These are phyloP conservation scores for Colletotrichum cordylinicola DNA, from an alignment of 2,329 filamentous ascomycete species.

Conservation along the genomic window DNA sequence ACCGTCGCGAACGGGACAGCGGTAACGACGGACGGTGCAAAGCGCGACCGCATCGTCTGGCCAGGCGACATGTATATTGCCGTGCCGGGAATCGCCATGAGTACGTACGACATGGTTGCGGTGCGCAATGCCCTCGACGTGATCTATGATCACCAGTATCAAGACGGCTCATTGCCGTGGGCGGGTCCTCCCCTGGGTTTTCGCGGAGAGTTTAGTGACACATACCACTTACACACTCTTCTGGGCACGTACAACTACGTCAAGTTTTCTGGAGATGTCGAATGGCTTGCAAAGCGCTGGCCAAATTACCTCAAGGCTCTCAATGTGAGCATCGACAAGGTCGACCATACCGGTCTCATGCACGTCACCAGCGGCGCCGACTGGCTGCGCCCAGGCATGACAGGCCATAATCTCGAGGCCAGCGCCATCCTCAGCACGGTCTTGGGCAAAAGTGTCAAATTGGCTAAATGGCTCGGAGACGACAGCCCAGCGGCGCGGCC, in stretches of 20 bases:
- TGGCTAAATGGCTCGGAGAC: conserved; percentile 50
- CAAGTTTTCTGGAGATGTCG: conserved; percentile 49
- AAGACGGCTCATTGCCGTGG: conserved; percentile 52
- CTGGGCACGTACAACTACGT: conserved; percentile 56
- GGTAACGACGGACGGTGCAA: conserved; percentile 55
- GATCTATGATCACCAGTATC: conserved; percentile 46
- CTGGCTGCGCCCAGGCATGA: conserved; percentile 57
- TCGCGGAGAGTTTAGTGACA: conserved; percentile 46
- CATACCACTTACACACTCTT: conserved; percentile 63
- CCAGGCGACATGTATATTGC: conserved; percentile 62
- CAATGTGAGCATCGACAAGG: conserved; percentile 37
- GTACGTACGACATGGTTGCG: conserved; percentile 34
- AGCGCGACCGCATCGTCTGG: conserved; percentile 62
- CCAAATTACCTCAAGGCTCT: conserved; percentile 44
- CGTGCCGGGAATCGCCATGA: conserved; percentile 19
- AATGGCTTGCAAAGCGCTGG: conserved; percentile 49
- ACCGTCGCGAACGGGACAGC: conserved; percentile 35
- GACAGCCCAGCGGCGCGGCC: conserved; percentile 10
- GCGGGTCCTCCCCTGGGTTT: conserved; percentile 50
- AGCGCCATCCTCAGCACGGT: conserved; percentile 59
- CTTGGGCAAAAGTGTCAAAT: conserved; percentile 50
- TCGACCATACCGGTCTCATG: conserved; percentile 44
- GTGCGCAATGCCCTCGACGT: conserved; percentile 51
- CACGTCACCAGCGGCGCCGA: conserved; percentile 54
- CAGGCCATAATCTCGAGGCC: conserved; percentile 56